Conservation (phyloP, 1,284 basidiomycete species). For the Uromyces viciae-fabae region DNA sequence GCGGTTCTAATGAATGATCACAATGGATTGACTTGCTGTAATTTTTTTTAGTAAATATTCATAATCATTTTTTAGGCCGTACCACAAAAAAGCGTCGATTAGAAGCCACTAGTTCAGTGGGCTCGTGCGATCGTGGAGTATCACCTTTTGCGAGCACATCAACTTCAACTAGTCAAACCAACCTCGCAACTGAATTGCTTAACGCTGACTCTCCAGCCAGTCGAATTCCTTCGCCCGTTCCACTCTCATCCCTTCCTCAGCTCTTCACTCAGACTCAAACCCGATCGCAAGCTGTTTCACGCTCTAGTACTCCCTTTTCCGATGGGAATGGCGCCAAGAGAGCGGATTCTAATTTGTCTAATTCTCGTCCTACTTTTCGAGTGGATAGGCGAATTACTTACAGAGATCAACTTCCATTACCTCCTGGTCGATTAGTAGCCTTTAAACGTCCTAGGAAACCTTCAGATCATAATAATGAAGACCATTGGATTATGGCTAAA, state of each 20-base stretch:
- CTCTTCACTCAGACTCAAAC: constrained; percentile 40
- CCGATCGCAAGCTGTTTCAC: constrained; percentile 31
- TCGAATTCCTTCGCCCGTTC: constrained; percentile 47
- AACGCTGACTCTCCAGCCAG: constrained; percentile 21
- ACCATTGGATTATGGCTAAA: constrained; percentile 57
- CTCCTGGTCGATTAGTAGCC: constrained; percentile 56
- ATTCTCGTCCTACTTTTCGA: not conserved
- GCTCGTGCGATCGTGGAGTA: constrained; percentile 16
- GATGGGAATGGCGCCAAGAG: not conserved
- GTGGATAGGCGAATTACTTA: constrained; percentile 45
- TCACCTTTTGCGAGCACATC: constrained; percentile 20
- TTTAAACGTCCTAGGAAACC: constrained; percentile 53
- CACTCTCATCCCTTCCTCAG: constrained; percentile 35
- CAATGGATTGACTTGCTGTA: no score
- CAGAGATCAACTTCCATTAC: constrained; percentile 56
- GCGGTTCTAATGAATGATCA: no score
- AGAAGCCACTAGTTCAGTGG: constrained; percentile 21
- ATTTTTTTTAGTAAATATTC: no score
- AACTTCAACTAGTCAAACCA: not conserved
- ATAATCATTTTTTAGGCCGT: constrained; percentile 9
- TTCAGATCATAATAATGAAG: constrained; percentile 43
- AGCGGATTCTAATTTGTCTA: not conserved
- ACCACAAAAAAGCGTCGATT: constrained; percentile 32
- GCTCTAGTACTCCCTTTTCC: constrained; percentile 26
- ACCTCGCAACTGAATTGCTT: not conserved